Base-by-base conservation (phyloP, 169 alveolate species). In the Plasmodium coatneyi region DNA sequence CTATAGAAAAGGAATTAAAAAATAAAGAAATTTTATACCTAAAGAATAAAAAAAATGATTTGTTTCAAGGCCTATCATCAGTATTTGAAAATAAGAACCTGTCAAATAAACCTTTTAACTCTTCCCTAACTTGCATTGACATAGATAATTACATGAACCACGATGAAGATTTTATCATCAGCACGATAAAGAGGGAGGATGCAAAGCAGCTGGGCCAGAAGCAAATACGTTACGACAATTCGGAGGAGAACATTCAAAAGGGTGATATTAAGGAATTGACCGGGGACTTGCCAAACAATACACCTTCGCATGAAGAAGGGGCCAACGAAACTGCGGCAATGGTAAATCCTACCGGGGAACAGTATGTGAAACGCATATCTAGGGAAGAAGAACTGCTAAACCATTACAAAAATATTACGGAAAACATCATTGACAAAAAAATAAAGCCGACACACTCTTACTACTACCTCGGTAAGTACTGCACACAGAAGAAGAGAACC, bases 381-480 rank as follows among this genome's bases (percentile, higher is more conserved):
- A 87, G 82, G 78, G 93, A 87, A 46, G 90, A 87, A 14, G 93
- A 87, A 39, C 32, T 87, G 43, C 49, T 80, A 71, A 87, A 87
- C 34, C 93, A 87, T 79, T 87, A 87, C 30, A 87, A 76, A 60
- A 87, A 87, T 39, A 66, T 87, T 19, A 87, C 93, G 54, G 71
- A 87, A 87, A 87, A 87, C 46, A 87, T 87, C 49, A 78, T 79
- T 66, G 93, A 87, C 32, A 87, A 79, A 25, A 87, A 78, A 49
- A 87, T 87, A n/a, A 87, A 87, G 34, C 93, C 90, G 32, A 87
- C 82, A 3, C 93, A 87, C 71, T 87, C 93, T 14, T 87, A 87
- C n/a, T 87, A 87, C 66, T 87, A 87, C 76, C 49, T 87, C 32
- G 93, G 93, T 87, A 52, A 86, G 82, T 54, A 9, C 43, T 54